A percentile compares a stretch with the other conserved stretches of the same genome.
phyloP scores from a whole-genome alignment of 257 asterid genomes.

The Dorcoceras hygrometricum region DNA sequence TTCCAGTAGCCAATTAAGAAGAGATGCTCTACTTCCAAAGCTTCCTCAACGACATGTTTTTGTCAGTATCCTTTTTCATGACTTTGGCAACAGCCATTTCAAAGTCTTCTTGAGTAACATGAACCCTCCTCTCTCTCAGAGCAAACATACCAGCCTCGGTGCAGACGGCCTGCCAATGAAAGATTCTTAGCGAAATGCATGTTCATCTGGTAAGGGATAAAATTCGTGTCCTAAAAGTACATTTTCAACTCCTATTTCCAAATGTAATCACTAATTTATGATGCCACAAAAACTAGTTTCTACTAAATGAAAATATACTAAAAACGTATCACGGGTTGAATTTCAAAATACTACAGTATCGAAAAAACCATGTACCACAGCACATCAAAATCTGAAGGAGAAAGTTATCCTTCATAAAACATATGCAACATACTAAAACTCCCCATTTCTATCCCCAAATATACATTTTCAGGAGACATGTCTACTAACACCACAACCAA shows the following conservation, averaged over 20 bases:
- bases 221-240: not conserved
- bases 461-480: not conserved
- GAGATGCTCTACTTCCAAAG: conserved; percentile 66
- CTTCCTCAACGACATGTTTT: conserved; percentile 89
- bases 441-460: not conserved
- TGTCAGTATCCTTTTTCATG: conserved; percentile 95
- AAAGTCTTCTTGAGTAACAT: conserved; percentile 93
- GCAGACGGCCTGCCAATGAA: conserved; percentile 73
- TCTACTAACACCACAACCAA: not conserved
- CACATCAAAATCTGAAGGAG: no score
- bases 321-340: no score
- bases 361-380: no score
- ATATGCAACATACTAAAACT: not conserved
- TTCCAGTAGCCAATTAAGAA: not conserved
- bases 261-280: no score
- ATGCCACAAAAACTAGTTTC: no score
- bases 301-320: no score
- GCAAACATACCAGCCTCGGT: conserved; percentile 99
- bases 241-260: not conserved
- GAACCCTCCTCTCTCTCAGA: conserved; percentile 91
- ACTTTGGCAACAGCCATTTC: conserved; percentile 99
- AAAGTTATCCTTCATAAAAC: not conserved
- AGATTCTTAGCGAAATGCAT: not conserved
- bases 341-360: no score
- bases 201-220: not conserved